Base-by-base conservation (phyloP, 2,329 filamentous ascomycete genomes). In the Verticillium isaacii region DNA sequence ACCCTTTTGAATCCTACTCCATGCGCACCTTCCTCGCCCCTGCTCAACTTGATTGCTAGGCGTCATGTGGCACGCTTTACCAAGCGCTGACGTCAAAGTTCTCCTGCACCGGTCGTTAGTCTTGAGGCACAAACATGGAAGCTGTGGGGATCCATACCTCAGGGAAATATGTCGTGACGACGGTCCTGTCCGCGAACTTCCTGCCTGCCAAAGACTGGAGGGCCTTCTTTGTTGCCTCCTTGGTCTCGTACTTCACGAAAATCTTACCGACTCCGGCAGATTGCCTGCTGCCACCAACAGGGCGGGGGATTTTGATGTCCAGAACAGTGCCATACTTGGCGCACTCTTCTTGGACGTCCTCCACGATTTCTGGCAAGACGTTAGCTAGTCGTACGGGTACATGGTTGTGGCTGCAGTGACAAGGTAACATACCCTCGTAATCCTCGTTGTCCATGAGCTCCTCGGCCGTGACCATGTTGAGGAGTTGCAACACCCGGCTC, bases 391-490 rank as follows among this genome's bases (percentile, higher is more conserved):
- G 14, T 15, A 25, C 11, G 5, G n/a, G 8, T 29, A 29, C 6
- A 25, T 19, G 19, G 19, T 11, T 7, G 17, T 19, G 23, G 23
- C 5, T 8, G 19, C 19, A 12, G n/a, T 19, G 19, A 23, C 3
- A 5, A 6, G 4, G 19, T 12, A 11, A 52, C 45, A 72, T 83
- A 93, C 94, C 94, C 77, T 97, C 91, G 71, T 97, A 98, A 71
- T 99, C 95, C 39, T 98, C 93, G 59, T 88, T 89, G 72, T 98
- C 93, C 77, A 97, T 87, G 29, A 99, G 81, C 77, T 99, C 95
- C 69, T 99, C 95, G 0, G 93, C 84, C 0, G 95, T 99, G 39
- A 99, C 94, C 95, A 99, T 99, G 80, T 99, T 99, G 71, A 99
- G 85, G 64, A 99, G 81, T 77, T 97, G 94, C 64, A 99, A 75